phyloP scores from a whole-genome alignment of 805 yeast genomes.

The Starmerella tilneyi region DNA sequence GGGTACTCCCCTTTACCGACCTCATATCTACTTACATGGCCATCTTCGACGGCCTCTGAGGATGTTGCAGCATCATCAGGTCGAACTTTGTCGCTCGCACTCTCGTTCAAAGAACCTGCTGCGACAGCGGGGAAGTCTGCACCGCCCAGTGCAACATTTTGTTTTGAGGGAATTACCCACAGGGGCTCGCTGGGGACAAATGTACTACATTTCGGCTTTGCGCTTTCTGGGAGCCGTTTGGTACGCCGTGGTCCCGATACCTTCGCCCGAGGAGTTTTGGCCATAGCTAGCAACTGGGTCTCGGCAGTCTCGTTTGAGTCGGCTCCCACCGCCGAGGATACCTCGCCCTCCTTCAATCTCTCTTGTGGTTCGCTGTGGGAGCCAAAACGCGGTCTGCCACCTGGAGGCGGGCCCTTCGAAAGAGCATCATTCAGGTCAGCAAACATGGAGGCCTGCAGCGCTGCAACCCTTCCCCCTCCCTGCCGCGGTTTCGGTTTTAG shows the following conservation, averaged over 20 bases:
- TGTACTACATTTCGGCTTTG: constrained; percentile 23
- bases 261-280: constrained; percentile 22
- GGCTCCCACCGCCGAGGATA: no score
- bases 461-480: constrained; percentile 15
- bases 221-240: constrained; percentile 28
- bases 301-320: neutral
- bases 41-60: no score
- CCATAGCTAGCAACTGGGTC: constrained; percentile 20
- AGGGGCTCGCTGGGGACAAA: constrained; percentile 17
- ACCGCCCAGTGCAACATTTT: no score
- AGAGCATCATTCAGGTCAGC: constrained; percentile 25
- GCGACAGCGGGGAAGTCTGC: no score
- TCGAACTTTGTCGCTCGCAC: no score
- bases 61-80: no score
- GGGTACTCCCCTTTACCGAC: no score
- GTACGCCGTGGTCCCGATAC: constrained; percentile 27
- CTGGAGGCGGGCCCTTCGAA: constrained; percentile 24
- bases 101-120: no score
- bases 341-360: neutral
- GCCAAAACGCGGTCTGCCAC: constrained; percentile 11
- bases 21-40: no score
- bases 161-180: constrained; percentile 10
- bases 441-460: constrained; percentile 20
- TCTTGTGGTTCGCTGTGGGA: constrained; percentile 6
- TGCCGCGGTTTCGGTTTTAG: constrained; percentile 18